Conservation (phyloP, 164 flowering plant species). For the Malania oleifera region DNA sequence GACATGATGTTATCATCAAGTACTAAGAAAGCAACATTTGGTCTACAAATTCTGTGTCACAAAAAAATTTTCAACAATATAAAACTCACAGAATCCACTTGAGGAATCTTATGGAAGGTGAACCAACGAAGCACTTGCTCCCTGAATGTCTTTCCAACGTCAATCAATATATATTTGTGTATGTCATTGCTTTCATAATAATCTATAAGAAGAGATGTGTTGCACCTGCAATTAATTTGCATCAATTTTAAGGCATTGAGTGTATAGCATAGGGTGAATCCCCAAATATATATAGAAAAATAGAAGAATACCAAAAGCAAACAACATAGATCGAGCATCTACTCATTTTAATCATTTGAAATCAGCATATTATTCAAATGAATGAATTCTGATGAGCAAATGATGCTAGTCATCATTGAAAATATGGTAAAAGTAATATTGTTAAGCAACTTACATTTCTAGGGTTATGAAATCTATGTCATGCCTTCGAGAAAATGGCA, state of each 20-base stretch:
- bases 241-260: not conserved
- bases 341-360: too few relatives aligned
- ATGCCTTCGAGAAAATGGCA: too few relatives aligned
- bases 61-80: not conserved
- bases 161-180: slow-evolving; percentile 78
- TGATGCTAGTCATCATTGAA: too few relatives aligned
- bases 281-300: too few relatives aligned
- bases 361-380: too few relatives aligned
- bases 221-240: slow-evolving; percentile 56
- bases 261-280: not conserved
- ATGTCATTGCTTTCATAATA: slow-evolving; percentile 45
- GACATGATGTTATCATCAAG: not conserved
- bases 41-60: not conserved
- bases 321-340: not conserved
- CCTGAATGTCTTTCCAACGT: slow-evolving; percentile 87
- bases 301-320: not conserved
- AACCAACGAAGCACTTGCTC: slow-evolving; percentile 98
- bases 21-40: not conserved
- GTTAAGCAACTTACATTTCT: too few relatives aligned
- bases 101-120: slow-evolving; percentile 72
- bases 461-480: too few relatives aligned
- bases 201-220: slow-evolving; percentile 90
- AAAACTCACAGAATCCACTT: slow-evolving; percentile 71
- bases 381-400: too few relatives aligned
- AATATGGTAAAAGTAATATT: too few relatives aligned